These are phyloP conservation scores for Sarcodon sp. DNA, from an alignment of 768 basidiomycete genomes.

Conservation along the genomic window DNA sequence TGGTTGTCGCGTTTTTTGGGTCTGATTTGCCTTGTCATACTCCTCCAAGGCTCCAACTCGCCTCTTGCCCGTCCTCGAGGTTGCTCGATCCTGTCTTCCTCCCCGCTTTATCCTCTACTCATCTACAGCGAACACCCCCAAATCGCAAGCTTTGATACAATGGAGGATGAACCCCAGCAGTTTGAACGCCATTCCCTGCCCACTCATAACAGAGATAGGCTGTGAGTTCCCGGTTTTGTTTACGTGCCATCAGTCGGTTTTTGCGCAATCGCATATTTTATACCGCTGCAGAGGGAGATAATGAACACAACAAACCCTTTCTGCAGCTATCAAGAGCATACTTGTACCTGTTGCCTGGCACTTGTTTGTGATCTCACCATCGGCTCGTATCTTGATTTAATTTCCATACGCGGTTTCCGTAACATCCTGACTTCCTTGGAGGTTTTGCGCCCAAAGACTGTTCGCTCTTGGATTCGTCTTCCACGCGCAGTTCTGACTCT, in stretches of 20 bases:
- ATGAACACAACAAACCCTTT: too few relatives aligned
- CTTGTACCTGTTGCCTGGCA: too few relatives aligned
- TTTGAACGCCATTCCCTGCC: conserved; percentile 12
- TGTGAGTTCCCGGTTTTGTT: conserved; percentile 16
- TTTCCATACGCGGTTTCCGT: too few relatives aligned
- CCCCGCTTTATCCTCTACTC: neutral
- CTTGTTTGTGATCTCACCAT: too few relatives aligned
- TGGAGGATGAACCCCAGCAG: conserved; percentile 12
- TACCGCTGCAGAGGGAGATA: too few relatives aligned
- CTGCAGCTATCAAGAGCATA: too few relatives aligned
- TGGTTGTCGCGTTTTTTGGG: neutral
- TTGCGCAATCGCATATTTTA: too few relatives aligned
- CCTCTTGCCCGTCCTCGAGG: neutral
- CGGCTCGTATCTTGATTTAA: too few relatives aligned
- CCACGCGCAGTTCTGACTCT: neutral
- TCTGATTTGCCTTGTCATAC: neutral
- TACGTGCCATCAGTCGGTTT: too few relatives aligned
- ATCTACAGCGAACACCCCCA: neutral
- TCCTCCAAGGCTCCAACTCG: neutral
- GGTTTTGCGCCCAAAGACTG: too few relatives aligned
- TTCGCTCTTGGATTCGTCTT: too few relatives aligned
- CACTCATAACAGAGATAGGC: conserved; percentile 21
- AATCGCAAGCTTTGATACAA: neutral
- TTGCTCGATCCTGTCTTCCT: neutral
- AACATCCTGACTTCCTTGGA: too few relatives aligned